phyloP scores from a whole-genome alignment of 2,329 filamentous ascomycete species.

The Monilinia polystroma region DNA sequence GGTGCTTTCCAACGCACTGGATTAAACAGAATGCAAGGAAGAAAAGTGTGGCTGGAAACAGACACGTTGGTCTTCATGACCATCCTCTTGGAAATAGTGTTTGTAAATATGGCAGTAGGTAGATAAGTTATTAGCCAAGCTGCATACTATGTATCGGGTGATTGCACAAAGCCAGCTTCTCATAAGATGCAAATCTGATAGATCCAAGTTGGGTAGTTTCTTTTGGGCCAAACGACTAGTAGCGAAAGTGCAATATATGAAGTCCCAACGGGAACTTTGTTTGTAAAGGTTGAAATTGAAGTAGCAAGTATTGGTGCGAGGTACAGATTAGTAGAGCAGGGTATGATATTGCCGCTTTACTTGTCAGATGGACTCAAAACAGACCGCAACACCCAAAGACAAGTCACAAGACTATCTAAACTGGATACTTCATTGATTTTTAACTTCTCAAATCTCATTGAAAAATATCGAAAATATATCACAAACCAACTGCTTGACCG shows the following conservation, averaged over 20 bases:
- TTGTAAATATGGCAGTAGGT: constrained; percentile 7
- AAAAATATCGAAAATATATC: neutral
- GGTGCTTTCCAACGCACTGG: neutral
- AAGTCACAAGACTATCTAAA: neutral
- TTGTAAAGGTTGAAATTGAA: constrained; percentile 1
- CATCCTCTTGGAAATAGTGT: neutral
- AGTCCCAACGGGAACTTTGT: neutral
- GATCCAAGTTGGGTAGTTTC: neutral
- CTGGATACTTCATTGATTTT: neutral
- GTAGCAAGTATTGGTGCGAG: neutral
- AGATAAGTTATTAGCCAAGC: neutral
- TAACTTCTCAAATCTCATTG: neutral
- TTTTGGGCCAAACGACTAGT: neutral
- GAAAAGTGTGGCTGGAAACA: constrained; percentile 8
- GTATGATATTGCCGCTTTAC: neutral
- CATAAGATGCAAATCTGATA: neutral
- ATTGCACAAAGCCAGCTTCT: constrained; percentile 16
- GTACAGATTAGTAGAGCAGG: neutral
- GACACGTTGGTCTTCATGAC: constrained; percentile 5
- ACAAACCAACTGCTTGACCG: neutral
- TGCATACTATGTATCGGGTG: constrained; percentile 10
- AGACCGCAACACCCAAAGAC: neutral
- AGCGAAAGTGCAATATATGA: neutral
- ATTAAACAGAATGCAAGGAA: neutral
- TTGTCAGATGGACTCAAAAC: neutral